A percentile compares a stretch with the other conserved stretches of the same genome.
Conservation (phyloP, 768 basidiomycete genomes). For the Pisolithus orientalis region DNA sequence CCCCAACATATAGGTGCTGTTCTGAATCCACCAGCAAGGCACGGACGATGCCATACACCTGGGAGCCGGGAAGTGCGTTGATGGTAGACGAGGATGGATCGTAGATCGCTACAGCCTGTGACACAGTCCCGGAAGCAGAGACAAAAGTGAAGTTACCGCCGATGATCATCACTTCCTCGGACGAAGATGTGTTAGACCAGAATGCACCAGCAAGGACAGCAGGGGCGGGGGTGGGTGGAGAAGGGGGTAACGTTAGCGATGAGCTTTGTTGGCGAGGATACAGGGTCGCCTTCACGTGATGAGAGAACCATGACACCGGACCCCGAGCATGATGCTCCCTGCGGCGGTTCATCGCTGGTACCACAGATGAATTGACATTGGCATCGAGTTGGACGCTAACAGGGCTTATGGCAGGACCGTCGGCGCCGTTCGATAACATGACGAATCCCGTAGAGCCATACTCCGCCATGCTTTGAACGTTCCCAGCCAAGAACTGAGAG, state of each 20-base stretch:
- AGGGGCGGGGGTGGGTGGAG: conserved; percentile 58
- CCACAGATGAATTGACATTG: conserved; percentile 25
- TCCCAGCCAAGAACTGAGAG: conserved; percentile 66
- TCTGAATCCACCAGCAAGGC: conserved; percentile 61
- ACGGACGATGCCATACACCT: conserved; percentile 70
- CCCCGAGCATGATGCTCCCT: conserved; percentile 31
- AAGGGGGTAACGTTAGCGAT: conserved; percentile 47
- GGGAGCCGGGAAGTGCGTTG: conserved; percentile 50
- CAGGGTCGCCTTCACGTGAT: conserved; percentile 36
- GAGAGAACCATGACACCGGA: conserved; percentile 44
- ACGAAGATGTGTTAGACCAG: conserved; percentile 76
- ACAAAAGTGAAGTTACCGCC: conserved; percentile 86
- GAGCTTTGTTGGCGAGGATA: conserved; percentile 46
- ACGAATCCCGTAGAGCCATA: conserved; percentile 80
- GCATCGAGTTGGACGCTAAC: conserved; percentile 52
- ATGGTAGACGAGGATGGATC: conserved; percentile 45
- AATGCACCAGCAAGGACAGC: conserved; percentile 82
- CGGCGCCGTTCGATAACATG: conserved; percentile 64
- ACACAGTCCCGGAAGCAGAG: conserved; percentile 30
- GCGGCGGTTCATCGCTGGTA: conserved; percentile 32
- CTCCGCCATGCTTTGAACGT: conserved; percentile 44
- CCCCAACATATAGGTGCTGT: conserved; percentile 75
- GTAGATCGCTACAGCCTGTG: conserved; percentile 67
- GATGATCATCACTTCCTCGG: conserved; percentile 64
- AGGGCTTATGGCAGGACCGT: conserved; percentile 54